Base-by-base conservation (phyloP, 306 rosid species). In the Dicorynia guianensis region DNA sequence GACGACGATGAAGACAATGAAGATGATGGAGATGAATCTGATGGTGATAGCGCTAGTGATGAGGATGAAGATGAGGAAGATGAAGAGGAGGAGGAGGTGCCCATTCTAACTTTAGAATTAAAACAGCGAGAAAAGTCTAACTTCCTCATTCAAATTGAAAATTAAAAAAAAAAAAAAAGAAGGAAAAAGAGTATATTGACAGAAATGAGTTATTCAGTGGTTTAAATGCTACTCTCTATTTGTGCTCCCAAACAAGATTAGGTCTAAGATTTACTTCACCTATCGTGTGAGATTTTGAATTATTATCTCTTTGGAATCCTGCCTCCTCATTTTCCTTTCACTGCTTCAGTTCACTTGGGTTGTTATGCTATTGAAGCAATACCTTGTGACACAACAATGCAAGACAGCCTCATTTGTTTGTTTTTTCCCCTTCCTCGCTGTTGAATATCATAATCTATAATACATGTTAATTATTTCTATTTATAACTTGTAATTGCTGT, bases 1-100 rank as follows among this genome's bases (percentile, higher is more conserved):
- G 91, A 90, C 50, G 96, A 84, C n/a, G 95, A 84, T 10, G 93
- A 84, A 0, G 90, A 89, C 14, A 97, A 86, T 36, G 91, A 84
- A 2, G 88, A 83, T 11, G 84, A 68, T 39, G 96, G 85, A 46
- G 93, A 87, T 44, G 93, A 84, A 76, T 59, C 78, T 7, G 76
- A 82, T 64, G 79, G 74, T 1, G 88, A 75, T 39, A 57, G 36
- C 54, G 47, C 76, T 25, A 76, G 83, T 71, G 89, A 87, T 35
- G 98, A 86, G 76, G 76, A 74, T 19, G 84, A 76, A 36, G 89
- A 88, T 7, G 91, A 87, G 53, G 96, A 88, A 46, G 93, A 84
- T 4, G 91, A 80, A 5, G 82, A 74, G 33, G 87, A 89, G 74
- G 96, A 89, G 82, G 80, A 63, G 73, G 88, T 85, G 55, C 52